Conservation (phyloP, 2,329 filamentous ascomycete species). For the Hymenoscyphus fructigenus region DNA sequence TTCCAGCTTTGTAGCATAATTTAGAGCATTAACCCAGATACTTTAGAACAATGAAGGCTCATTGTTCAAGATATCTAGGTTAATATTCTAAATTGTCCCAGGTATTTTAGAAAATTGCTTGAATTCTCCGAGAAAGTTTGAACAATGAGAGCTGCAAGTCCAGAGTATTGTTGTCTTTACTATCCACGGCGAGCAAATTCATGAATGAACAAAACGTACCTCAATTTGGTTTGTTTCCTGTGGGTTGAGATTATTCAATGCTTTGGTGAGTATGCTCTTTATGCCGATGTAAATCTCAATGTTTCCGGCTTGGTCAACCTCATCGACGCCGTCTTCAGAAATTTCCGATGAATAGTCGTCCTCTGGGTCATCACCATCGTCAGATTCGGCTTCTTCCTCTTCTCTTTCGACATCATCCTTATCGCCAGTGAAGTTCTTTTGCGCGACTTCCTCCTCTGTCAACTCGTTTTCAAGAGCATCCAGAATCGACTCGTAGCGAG, state of each 20-base stretch:
- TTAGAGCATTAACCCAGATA: too few relatives aligned
- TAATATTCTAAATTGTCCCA: too few relatives aligned
- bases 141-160: too few relatives aligned
- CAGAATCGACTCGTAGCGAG: slow-evolving; percentile 3
- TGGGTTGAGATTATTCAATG: neutral
- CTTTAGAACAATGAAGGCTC: too few relatives aligned
- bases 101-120: too few relatives aligned
- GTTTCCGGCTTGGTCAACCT: neutral
- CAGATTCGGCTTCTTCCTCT: neutral
- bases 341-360: slow-evolving; percentile 5
- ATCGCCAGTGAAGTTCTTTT: neutral
- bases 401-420: slow-evolving; percentile 2
- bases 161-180: too few relatives aligned
- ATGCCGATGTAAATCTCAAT: neutral
- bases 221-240: neutral
- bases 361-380: neutral
- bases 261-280: slow-evolving; percentile 1
- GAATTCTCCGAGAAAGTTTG: too few relatives aligned
- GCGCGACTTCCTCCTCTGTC: neutral
- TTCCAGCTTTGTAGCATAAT: too few relatives aligned
- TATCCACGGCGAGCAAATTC: too few relatives aligned
- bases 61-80: too few relatives aligned
- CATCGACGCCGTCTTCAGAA: slow-evolving; percentile 3
- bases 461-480: neutral
- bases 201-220: neutral